Percentiles rank a stretch among this genome's conserved stretches.
These are phyloP conservation scores for Yamadazyma paraphyllophila DNA, from an alignment of 805 yeast genomes.

Conservation along the genomic window DNA sequence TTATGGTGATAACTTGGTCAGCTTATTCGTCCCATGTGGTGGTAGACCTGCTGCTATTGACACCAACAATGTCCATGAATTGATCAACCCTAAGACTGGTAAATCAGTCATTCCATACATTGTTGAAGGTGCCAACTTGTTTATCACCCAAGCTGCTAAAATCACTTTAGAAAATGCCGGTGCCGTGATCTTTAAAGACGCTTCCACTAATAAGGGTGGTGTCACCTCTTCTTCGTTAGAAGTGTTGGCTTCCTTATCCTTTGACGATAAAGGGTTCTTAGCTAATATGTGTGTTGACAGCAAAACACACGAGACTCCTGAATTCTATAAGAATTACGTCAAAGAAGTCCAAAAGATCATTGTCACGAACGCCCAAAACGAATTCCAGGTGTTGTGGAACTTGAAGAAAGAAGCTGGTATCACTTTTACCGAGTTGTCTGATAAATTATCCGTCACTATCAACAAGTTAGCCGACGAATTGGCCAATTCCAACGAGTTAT, in stretches of 20 bases:
- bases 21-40: conserved; percentile 96
- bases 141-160: conserved; percentile 93
- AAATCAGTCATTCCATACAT: conserved; percentile 77
- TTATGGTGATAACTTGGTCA: conserved; percentile 60
- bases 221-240: conserved; percentile 95
- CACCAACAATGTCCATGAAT: conserved; percentile 69
- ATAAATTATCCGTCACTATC: conserved; percentile 76
- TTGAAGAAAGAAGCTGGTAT: conserved; percentile 63
- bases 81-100: conserved; percentile 75
- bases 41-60: conserved; percentile 97
- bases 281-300: conserved; percentile 72
- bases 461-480: conserved; percentile 85
- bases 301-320: conserved; percentile 54
- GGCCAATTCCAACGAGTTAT: conserved; percentile 73
- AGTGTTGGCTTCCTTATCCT: conserved; percentile 89
- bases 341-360: conserved; percentile 75
- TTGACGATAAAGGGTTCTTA: conserved; percentile 81
- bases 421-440: conserved; percentile 71
- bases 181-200: conserved; percentile 85
- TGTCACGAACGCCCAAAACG: conserved; percentile 74
- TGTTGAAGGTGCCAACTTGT: conserved; percentile 97
- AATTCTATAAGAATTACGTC: conserved; percentile 81
- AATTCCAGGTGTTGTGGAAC: conserved; percentile 85
- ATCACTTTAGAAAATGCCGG: conserved; percentile 84
- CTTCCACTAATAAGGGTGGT: conserved; percentile 97